Conservation (phyloP, 768 basidiomycete genomes). For the Coprinopsis cinerea region DNA sequence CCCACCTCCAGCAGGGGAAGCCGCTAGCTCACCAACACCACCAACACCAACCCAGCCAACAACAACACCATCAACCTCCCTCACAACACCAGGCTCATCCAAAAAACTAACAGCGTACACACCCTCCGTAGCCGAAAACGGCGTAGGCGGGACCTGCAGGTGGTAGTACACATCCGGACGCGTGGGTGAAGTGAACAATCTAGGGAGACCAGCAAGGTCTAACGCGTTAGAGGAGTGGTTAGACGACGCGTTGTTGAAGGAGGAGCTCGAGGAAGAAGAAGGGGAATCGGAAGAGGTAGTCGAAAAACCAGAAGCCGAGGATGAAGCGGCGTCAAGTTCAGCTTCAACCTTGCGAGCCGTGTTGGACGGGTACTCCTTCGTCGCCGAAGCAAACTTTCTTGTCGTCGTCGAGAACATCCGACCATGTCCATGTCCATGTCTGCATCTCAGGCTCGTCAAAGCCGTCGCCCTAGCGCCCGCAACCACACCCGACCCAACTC, state of each 20-base stretch:
- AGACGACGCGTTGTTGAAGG: too few relatives aligned
- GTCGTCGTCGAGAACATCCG: too few relatives aligned
- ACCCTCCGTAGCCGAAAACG: conserved; percentile 36
- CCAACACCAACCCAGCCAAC: conserved; percentile 50
- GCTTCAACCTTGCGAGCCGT: too few relatives aligned
- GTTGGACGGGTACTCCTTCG: too few relatives aligned
- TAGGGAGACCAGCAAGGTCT: not conserved
- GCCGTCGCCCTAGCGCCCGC: too few relatives aligned
- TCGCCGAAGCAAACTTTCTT: too few relatives aligned
- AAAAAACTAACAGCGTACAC: conserved; percentile 65
- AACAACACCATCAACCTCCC: not conserved
- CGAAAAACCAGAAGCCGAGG: not conserved
- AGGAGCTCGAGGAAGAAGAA: not conserved
- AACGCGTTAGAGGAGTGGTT: too few relatives aligned
- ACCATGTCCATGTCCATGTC: too few relatives aligned
- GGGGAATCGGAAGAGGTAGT: not conserved
- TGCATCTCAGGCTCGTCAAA: too few relatives aligned
- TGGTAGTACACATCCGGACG: conserved; percentile 71
- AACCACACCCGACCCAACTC: too few relatives aligned
- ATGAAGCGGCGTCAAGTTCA: not conserved
- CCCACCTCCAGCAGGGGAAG: too few relatives aligned
- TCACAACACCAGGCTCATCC: not conserved
- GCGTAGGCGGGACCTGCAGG: conserved; percentile 45
- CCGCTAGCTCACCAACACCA: too few relatives aligned
- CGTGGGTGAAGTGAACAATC: conserved; percentile 45